Base-by-base conservation (phyloP, 1,284 basidiomycete species). In the Apiotrichum montevideense region DNA sequence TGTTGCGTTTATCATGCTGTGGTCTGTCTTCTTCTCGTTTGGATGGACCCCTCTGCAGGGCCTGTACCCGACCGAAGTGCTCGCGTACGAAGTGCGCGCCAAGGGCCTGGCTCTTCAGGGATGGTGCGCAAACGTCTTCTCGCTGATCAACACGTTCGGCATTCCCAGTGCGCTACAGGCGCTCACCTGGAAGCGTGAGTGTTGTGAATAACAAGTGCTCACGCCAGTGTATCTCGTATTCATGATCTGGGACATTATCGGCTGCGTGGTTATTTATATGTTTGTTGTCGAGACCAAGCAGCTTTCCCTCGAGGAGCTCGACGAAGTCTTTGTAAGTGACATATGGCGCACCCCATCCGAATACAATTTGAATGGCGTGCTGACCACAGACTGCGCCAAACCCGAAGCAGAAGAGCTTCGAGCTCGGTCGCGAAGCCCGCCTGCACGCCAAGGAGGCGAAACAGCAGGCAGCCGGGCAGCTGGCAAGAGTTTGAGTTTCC, bases 21-120 rank as follows among this genome's bases (percentile, higher is more conserved):
- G 48, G 52, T 49, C 45, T 53, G 63, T 64, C n/a, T 63, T 60
- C 52, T 69, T 50, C 44, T 80, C 79, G 4, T 81, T 81, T 63
- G 81, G 82, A 34, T 83, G 79, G 79, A 83, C 82, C 3, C 79
- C 81, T 0, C 80, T 83, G 74, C 81, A 83, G 75, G 79, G 79
- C 2, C 69, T 81, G 3, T 84, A 83, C 63, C 81, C 82, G 13
- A 78, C 81, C 2, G 82, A 83, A 66, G 79, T 81, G 6, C 70
- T 83, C 11, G 72, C 77, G 14, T 83, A 80, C 66, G 77, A 83
- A 63, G 61, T 63, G 14, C 74, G 82, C 55, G 81, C 81, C 0
- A 83, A 83, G 63, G 82, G 82, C 47, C 55, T 72, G 39, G 72
- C 70, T 5, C 56, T 69, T 4, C 64, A 66, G 44, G 58, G 56